These are phyloP conservation scores for Castanea crenata DNA, from an alignment of 306 rosid genomes.

Conservation along the genomic window DNA sequence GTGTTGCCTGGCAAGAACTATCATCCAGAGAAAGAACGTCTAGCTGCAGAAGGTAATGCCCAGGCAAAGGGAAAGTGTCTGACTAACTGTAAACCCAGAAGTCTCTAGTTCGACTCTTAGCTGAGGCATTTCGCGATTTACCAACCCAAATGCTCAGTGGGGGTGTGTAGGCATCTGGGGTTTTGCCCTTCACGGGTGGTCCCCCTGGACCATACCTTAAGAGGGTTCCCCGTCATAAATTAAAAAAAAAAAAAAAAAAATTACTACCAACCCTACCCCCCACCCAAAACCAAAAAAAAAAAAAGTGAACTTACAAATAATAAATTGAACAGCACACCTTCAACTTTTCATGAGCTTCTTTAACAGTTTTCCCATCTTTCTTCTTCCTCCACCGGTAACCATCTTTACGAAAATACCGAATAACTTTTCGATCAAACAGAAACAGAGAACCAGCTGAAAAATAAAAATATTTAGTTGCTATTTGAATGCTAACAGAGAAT, in stretches of 20 bases:
- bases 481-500: neutral
- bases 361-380: slow-evolving; percentile 75
- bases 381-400: slow-evolving; percentile 87
- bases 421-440: slow-evolving; percentile 68
- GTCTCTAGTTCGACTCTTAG: too few relatives aligned
- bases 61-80: neutral
- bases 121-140: too few relatives aligned
- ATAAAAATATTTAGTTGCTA: slow-evolving; percentile 8
- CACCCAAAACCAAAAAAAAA: neutral
- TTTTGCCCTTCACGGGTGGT: too few relatives aligned
- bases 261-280: slow-evolving; percentile 11
- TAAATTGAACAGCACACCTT: slow-evolving; percentile 82
- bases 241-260: neutral
- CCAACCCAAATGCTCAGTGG: too few relatives aligned
- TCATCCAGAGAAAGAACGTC: neutral
- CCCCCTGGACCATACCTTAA: too few relatives aligned
- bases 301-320: slow-evolving; percentile 58
- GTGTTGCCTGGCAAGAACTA: slow-evolving; percentile 17
- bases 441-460: slow-evolving; percentile 69
- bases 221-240: too few relatives aligned
- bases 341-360: slow-evolving; percentile 88
- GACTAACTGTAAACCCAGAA: too few relatives aligned
- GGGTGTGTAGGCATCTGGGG: too few relatives aligned
- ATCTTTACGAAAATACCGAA: slow-evolving; percentile 76
- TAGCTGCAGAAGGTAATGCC: slow-evolving; percentile 11